Evolutionary conservation across 176 grass and related monocot species (phyloP).

Genomic region (Triticum dicoccoides): DNA sequence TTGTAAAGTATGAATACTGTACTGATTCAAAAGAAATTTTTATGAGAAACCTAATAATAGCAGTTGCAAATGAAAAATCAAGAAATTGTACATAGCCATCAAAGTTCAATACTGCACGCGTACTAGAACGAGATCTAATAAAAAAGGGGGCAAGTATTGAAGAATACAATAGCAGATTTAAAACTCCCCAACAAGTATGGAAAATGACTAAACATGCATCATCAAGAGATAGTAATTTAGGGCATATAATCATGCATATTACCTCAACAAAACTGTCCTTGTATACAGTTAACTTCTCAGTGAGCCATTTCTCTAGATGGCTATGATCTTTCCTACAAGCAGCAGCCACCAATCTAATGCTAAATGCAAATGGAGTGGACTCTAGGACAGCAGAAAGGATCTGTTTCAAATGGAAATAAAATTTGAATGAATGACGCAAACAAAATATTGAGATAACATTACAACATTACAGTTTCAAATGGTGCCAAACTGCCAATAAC

Average conservation of each 20-base stretch:
- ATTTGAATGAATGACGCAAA: conserved; percentile 8
- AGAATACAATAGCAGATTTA: conserved; percentile 5
- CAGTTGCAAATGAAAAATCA: neutral
- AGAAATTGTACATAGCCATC: neutral
- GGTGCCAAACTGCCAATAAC: neutral
- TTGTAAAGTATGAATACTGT: neutral
- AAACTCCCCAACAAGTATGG: conserved; percentile 1
- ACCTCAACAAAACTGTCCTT: conserved; percentile 76
- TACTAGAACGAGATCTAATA: neutral
- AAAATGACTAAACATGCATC: conserved; percentile 13
- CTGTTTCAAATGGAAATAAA: conserved; percentile 45
- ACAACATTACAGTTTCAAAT: neutral
- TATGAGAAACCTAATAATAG: neutral
- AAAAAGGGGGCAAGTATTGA: neutral
- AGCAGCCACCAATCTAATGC: conserved; percentile 59
- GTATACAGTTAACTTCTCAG: conserved; percentile 52
- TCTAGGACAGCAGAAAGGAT: conserved; percentile 61
- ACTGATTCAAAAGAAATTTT: neutral
- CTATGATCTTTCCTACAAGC: conserved; percentile 56
- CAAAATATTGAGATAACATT: conserved; percentile 13
- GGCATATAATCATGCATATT: conserved; percentile 35
- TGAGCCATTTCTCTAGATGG: conserved; percentile 88
- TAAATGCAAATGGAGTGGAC: conserved; percentile 56
- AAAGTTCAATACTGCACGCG: neutral
- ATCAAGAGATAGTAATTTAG: neutral